Base-by-base conservation (phyloP, 2,329 filamentous ascomycete species). In the Ramichloridium luteum region DNA sequence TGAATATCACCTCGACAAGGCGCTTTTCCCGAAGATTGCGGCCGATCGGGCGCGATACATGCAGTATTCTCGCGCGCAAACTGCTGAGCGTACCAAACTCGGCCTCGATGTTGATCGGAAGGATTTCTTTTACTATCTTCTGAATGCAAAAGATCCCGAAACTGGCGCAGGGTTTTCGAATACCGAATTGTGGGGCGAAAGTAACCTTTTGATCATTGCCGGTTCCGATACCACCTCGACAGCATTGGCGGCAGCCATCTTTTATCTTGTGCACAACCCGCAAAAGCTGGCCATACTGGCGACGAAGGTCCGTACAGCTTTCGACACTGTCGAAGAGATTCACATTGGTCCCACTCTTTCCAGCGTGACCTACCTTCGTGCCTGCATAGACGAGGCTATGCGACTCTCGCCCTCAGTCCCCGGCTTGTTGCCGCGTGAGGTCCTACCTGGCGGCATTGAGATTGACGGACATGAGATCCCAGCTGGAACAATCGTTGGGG, bases 361-460 rank as follows among this genome's bases (percentile, higher is more conserved):
- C n/a, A 37, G 28, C 8, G n/a, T 23, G 8, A 23, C 8, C 8
- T 68, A 65, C 38, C 49, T 69, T 1, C 52, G 54, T 2, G 65
- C 63, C 6, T 58, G 57, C 30, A 54, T 70, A 26, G 58, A 67
- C 23, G 65, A 70, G 41, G 49, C 57, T 0, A 50, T 69, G 36
- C 57, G 66, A 8, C 47, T 67, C 23, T 59, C 59, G 3, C 63
- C 66, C 3, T 57, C 62, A 0, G 58, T 61, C 1, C 49, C 55
- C 28, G 42, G 47, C 29, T 34, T 54, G 27, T 31, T 62, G 25
- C 41, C 48, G 30, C 38, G 60, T 2, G 49, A 58, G 32, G 50
- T 54, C 8, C 41, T 51, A 10, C 14, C 38, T 27, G 50, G 36
- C 37, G 57, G 38, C 33, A 43, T 51, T 1, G 18, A 45, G 38